Evolutionary conservation across 106 monocot species (phyloP).

Genomic region (Ottelia alismoides): DNA sequence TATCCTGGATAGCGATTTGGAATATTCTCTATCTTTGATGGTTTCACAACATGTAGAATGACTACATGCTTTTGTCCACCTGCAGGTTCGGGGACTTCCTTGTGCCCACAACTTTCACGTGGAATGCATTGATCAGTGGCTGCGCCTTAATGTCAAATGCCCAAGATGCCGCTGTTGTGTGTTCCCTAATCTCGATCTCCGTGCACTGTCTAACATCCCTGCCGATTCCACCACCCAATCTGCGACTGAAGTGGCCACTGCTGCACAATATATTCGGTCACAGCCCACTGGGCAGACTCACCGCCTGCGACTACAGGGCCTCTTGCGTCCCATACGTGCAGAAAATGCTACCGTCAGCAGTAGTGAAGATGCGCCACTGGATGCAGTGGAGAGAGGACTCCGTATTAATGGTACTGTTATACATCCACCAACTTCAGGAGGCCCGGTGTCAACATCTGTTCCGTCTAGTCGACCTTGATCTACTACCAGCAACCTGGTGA

Average conservation of each 20-base stretch:
- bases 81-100: constrained; percentile 90
- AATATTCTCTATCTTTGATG: no score
- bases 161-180: constrained; percentile 94
- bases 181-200: constrained; percentile 92
- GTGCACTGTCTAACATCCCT: constrained; percentile 63
- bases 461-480: no score
- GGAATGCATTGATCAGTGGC: constrained; percentile 97
- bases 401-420: no score
- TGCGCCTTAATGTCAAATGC: constrained; percentile 91
- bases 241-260: constrained; percentile 17
- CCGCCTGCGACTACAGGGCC: constrained; percentile 49
- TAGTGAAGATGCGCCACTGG: neutral
- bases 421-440: no score
- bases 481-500: no score
- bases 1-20: no score
- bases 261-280: constrained; percentile 27
- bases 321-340: constrained; percentile 30
- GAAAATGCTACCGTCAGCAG: constrained; percentile 8
- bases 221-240: constrained; percentile 31
- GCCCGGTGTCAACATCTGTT: no score
- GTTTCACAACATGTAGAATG: no score
- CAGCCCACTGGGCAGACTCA: constrained; percentile 60
- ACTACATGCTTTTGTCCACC: no score
- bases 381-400: constrained; percentile 11
- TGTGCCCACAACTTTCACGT: constrained; percentile 99